These are phyloP conservation scores for Corynascus novoguineensis DNA, from an alignment of 495 filamentous ascomycete genomes.

Conservation along the genomic window DNA sequence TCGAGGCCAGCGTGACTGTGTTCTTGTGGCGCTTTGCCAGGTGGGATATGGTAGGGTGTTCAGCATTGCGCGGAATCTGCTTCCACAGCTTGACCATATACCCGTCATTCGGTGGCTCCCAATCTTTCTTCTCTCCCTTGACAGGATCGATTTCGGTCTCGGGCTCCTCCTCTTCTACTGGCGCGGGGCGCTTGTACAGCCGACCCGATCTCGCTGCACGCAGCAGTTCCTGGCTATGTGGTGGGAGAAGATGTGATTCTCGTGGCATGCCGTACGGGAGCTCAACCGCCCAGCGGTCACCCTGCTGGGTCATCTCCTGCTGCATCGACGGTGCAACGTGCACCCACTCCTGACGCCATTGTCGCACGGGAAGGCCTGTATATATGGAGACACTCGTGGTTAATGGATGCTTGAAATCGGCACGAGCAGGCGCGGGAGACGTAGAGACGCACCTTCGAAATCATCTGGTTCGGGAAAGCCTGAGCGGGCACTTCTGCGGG, in stretches of 20 bases:
- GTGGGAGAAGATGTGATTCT: conserved; percentile 73
- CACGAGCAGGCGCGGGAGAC: not conserved
- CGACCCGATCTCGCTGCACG: conserved; percentile 72
- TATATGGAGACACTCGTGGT: not conserved
- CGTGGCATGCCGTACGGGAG: conserved; percentile 73
- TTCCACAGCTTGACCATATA: conserved; percentile 76
- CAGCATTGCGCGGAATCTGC: conserved; percentile 67
- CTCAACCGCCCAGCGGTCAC: conserved; percentile 51
- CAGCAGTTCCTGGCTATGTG: conserved; percentile 77
- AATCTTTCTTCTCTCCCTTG: conserved; percentile 44
- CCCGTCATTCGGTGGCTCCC: conserved; percentile 47
- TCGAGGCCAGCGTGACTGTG: conserved; percentile 43
- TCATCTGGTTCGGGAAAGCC: conserved; percentile 85
- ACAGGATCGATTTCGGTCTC: conserved; percentile 42
- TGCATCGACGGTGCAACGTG: conserved; percentile 62
- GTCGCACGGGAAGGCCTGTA: conserved; percentile 72
- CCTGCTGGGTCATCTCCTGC: conserved; percentile 46
- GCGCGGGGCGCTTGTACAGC: conserved; percentile 55
- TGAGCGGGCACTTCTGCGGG: conserved; percentile 64
- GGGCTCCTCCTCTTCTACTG: conserved; percentile 48
- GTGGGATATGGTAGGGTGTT: conserved; percentile 70
- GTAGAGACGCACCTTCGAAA: conserved; percentile 58
- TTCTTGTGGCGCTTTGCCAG: conserved; percentile 83
- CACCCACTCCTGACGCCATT: conserved; percentile 74
- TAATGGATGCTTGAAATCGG: not conserved